Percentiles rank a stretch among this genome's conserved stretches.
Evolutionary conservation across 2,329 filamentous ascomycete species (phyloP).

Genomic region (Colletotrichum kahawae): DNA sequence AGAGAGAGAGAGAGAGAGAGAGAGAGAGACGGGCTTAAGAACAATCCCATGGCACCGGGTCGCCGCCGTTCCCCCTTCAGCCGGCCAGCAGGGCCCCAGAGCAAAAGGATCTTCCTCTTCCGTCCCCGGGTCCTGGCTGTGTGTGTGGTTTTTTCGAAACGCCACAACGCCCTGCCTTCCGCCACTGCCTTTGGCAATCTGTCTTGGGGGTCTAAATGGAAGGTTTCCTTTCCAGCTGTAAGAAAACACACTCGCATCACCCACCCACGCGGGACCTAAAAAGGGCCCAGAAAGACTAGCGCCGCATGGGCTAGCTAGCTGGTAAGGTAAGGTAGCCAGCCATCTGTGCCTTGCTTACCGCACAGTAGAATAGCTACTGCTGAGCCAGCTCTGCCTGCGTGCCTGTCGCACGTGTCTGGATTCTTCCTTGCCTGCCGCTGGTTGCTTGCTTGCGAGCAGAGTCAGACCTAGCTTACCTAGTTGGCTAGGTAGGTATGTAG

Average conservation of each 20-base stretch:
- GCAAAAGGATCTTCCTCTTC: not conserved
- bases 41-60: constrained; percentile 6
- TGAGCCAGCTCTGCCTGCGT: not conserved
- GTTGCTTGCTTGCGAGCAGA: not conserved
- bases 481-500: no score
- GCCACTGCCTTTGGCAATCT: not conserved
- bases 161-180: not conserved
- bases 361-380: not conserved
- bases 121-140: not conserved
- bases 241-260: not conserved
- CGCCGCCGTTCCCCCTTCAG: not conserved
- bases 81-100: not conserved
- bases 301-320: not conserved
- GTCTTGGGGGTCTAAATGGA: not conserved
- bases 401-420: not conserved
- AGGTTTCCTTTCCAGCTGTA: not conserved
- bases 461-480: no score
- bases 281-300: not conserved
- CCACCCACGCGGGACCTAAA: not conserved
- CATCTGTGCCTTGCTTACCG: not conserved
- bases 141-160: not conserved
- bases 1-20: not conserved
- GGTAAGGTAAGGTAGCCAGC: no score
- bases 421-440: not conserved
- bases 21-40: not conserved